Evolutionary conservation across 768 basidiomycete genomes (phyloP), one percentile per base, ranked within the genome.

Genomic region (Crucibulum laeve): DNA sequence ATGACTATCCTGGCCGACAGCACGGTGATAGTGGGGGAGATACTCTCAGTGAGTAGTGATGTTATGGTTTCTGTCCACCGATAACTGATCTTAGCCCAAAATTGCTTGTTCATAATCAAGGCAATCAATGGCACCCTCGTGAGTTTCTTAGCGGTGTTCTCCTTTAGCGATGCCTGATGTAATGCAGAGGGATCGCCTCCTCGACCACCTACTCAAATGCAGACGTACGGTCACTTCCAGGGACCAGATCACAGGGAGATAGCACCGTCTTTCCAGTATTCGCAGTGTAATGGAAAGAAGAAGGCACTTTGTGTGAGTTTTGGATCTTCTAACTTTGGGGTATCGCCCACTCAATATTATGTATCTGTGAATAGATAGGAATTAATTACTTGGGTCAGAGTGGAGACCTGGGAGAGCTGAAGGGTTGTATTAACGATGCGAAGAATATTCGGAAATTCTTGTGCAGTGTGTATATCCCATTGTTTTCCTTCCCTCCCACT

Each of bases 341-440:
- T 33, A 8, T 24, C n/a, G 13, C 25, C 6, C 4, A 33, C 21
- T 40, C 4, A 44, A 21, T 25, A 21, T 47, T 34, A 8, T 15
- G 10, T n/a, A 19, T 42, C 7, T 19, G 8, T 17, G 25, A 35
- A 7, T 50, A 91, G 91, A 82, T 96, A 51, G 94, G 94, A 0
- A 89, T 96, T 53, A 91, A 91, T 61, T 97, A 97, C 58, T 58
- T 72, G 17, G 84, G 87, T 1, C 79, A 82, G 52, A 59, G 61
- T 3, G n/a, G n/a, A n/a, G n/a, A n/a, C n/a, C n/a, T n/a, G n/a
- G 75, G 75, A n/a, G 75, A 82, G 52, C 69, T 97, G 5, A 62
- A 68, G 0, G 95, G 95, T 7, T 98, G 95, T 58, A 85, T 95
- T 58, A 95, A 97, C 58, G 95, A 99, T 55, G 94, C 84, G 0